Percentiles rank a stretch among this genome's conserved stretches.
phyloP scores from a whole-genome alignment of 495 filamentous ascomycete species.

The Neurospora sp. region DNA sequence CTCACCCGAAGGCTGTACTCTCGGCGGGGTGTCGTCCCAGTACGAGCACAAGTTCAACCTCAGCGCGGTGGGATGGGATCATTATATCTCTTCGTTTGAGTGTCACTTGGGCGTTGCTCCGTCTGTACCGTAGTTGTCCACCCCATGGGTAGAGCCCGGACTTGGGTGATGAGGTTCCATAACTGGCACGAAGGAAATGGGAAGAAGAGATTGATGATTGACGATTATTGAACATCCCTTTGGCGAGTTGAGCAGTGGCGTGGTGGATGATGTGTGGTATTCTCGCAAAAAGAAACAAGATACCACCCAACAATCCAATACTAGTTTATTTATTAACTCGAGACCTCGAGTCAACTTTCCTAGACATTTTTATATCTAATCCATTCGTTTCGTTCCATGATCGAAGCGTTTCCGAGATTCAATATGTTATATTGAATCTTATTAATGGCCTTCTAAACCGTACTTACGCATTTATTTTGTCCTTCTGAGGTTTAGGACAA shows the following conservation, averaged over 20 bases:
- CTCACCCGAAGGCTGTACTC: constrained; percentile 36
- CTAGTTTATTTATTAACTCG: too few species aligned
- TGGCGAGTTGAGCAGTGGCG: neutral
- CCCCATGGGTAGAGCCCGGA: neutral
- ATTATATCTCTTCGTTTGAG: constrained; percentile 26
- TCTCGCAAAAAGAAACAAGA: neutral
- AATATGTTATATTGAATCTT: too few species aligned
- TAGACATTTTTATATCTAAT: too few species aligned
- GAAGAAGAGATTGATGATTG: neutral
- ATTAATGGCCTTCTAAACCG: too few species aligned
- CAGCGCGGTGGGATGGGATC: constrained; percentile 24
- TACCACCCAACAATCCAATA: too few species aligned
- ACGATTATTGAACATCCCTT: neutral
- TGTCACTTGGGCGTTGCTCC: constrained; percentile 12
- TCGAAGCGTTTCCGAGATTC: too few species aligned
- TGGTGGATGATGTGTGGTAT: neutral
- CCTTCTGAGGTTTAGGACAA: too few species aligned
- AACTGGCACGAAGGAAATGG: neutral
- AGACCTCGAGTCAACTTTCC: too few species aligned
- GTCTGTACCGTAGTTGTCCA: neutral
- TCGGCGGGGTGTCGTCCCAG: constrained; percentile 25
- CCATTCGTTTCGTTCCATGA: too few species aligned
- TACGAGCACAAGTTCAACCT: constrained; percentile 30
- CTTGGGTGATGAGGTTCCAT: neutral
- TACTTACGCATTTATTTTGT: too few species aligned